Conservation (phyloP, 768 basidiomycete species). For the Hortiboletus campestris region DNA sequence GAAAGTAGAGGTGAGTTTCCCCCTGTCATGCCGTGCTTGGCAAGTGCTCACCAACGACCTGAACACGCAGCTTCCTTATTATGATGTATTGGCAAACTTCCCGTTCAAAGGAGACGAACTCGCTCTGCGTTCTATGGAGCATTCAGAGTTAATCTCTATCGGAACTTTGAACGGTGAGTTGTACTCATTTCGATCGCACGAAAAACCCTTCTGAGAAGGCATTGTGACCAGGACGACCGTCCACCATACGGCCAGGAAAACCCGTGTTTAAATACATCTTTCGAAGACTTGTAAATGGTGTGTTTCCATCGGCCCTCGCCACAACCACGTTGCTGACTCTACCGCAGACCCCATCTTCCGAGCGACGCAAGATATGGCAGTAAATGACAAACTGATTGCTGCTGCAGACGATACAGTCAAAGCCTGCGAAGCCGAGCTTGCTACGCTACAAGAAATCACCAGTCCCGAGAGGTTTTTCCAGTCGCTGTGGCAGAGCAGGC, state of each 20-base stretch:
- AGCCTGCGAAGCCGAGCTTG: conserved; percentile 74
- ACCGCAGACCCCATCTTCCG: conserved; percentile 70
- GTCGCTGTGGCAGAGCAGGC: conserved; percentile 43
- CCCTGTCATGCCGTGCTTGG: conserved; percentile 24
- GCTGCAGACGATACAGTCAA: conserved; percentile 62
- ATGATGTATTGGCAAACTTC: conserved; percentile 75
- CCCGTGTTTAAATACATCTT: conserved; percentile 89
- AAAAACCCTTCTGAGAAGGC: background rate
- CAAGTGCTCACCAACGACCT: conserved; percentile 1
- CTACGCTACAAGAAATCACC: conserved; percentile 60
- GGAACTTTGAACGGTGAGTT: conserved; percentile 65
- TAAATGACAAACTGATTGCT: conserved; percentile 67
- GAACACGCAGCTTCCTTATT: conserved; percentile 64
- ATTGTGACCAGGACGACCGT: conserved; percentile 65
- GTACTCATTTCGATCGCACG: background rate
- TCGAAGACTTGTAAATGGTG: conserved; percentile 75
- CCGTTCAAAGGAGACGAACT: conserved; percentile 92
- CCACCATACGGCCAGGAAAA: conserved; percentile 83
- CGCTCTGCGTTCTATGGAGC: conserved; percentile 80
- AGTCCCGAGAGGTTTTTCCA: conserved; percentile 45
- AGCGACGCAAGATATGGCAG: conserved; percentile 77
- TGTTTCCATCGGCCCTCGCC: conserved; percentile 2
- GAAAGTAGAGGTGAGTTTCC: conserved; percentile 51
- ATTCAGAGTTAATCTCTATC: conserved; percentile 83
- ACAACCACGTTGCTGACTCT: background rate